Conservation (phyloP, 1,139 yeast species). For the Scheffersomyces insectosa region DNA sequence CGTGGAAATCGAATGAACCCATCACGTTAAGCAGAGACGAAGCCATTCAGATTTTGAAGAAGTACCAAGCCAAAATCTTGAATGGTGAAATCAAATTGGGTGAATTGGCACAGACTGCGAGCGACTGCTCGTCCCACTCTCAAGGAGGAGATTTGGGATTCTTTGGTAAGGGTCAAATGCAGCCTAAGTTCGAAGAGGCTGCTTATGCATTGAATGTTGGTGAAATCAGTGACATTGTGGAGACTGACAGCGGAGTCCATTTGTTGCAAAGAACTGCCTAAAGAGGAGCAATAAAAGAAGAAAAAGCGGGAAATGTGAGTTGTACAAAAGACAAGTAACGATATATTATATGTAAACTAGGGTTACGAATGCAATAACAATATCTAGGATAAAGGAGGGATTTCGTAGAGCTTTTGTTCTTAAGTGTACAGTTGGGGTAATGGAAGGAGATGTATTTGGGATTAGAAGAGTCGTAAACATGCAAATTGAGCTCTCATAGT, state of each 20-base stretch:
- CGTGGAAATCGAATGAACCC: constrained; percentile 77
- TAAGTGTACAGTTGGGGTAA: too few relatives aligned
- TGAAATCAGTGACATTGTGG: constrained; percentile 79
- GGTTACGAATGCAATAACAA: neutral
- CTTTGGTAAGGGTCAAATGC: constrained; percentile 92
- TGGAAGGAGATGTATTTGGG: too few relatives aligned
- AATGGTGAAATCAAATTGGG: constrained; percentile 70
- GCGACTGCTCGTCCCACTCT: constrained; percentile 86
- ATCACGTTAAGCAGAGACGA: constrained; percentile 83
- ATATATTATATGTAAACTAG: neutral
- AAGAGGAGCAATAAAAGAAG: constrained; percentile 1
- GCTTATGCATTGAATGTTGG: constrained; percentile 82
- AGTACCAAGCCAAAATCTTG: constrained; percentile 60
- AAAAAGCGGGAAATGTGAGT: too few relatives aligned
- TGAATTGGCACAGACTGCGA: constrained; percentile 76
- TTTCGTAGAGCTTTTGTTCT: neutral
- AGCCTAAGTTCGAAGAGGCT: constrained; percentile 87
- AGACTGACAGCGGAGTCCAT: constrained; percentile 90
- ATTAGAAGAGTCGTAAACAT: too few relatives aligned
- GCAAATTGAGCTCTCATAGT: too few relatives aligned
- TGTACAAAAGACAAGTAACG: too few relatives aligned
- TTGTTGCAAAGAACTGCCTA: constrained; percentile 80
- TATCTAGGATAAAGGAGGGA: neutral
- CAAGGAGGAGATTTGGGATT: constrained; percentile 91
- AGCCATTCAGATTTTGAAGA: constrained; percentile 65